Conservation (phyloP, 2,329 filamentous ascomycete species). For the Cercospora sojina region DNA sequence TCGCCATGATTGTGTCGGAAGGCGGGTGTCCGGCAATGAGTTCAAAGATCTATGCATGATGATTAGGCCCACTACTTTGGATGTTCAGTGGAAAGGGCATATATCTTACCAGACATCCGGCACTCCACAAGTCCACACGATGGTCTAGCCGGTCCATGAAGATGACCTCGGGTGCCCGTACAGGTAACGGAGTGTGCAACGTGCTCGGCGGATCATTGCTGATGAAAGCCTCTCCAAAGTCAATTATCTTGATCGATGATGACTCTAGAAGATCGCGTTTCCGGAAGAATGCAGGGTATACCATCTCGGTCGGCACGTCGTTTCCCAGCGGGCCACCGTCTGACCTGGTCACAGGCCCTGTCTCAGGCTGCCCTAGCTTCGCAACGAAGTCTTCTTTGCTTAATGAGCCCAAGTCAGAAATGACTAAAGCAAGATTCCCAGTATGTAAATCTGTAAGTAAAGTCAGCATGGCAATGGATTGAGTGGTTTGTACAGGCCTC, state of each 20-base stretch:
- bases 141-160: not conserved
- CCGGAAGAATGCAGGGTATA: not conserved
- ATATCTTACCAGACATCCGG: constrained; percentile 4
- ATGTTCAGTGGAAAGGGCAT: not conserved
- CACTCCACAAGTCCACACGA: constrained; percentile 14
- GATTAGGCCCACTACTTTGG: not conserved
- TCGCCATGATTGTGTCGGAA: not conserved
- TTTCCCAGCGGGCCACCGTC: not conserved
- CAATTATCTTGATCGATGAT: constrained; percentile 7
- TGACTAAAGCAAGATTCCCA: not conserved
- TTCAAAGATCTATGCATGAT: not conserved
- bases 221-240: constrained; percentile 12
- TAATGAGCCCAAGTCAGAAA: not conserved
- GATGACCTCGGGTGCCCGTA: constrained; percentile 14
- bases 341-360: not conserved
- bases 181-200: not conserved
- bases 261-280: not conserved
- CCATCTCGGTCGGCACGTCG: not conserved
- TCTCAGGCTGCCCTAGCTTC: not conserved
- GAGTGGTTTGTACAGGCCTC: not conserved
- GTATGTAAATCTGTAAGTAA: not conserved
- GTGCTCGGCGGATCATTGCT: constrained; percentile 2
- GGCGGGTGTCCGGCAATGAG: not conserved
- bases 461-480: not conserved
- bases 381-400: not conserved